A percentile compares a stretch with the other conserved stretches of the same genome.
Evolutionary conservation across 1,284 basidiomycete genomes (phyloP).

Genomic region (Microbotryomycetes sp.): DNA sequence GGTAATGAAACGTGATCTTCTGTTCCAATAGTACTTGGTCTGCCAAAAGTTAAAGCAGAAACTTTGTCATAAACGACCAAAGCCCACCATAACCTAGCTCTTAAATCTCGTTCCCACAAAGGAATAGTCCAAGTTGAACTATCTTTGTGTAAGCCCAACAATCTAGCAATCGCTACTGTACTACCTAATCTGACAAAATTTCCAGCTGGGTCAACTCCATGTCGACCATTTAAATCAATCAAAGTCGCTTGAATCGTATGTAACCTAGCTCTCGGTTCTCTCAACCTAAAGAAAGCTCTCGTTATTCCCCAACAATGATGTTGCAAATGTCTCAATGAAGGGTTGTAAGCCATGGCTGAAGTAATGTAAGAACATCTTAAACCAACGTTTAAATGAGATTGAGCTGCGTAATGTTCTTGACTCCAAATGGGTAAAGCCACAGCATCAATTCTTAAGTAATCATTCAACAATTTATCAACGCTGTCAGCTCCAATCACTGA

Average conservation of each 20-base stretch:
- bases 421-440: conserved; percentile 24
- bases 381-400: neutral
- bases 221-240: conserved; percentile 31
- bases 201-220: conserved; percentile 29
- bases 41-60: conserved; percentile 19
- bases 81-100: conserved; percentile 42
- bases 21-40: conserved; percentile 6
- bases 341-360: conserved; percentile 6
- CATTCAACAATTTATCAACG: conserved; percentile 4
- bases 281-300: conserved; percentile 4
- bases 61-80: conserved; percentile 38
- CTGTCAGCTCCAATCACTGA: neutral
- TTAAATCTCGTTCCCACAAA: conserved; percentile 39
- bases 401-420: conserved; percentile 6
- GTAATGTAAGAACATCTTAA: neutral
- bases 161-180: conserved; percentile 24
- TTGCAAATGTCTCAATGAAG: conserved; percentile 7
- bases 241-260: conserved; percentile 34
- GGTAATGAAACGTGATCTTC: conserved; percentile 8
- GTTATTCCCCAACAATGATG: conserved; percentile 8
- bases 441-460: conserved; percentile 24
- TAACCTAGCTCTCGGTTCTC: conserved; percentile 30
- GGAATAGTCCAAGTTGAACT: conserved; percentile 41
- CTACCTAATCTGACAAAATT: conserved; percentile 30
- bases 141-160: conserved; percentile 38